These are phyloP conservation scores for Coemansia sp. DNA, from an alignment of 192 early-diverging fungal genomes.

Conservation along the genomic window DNA sequence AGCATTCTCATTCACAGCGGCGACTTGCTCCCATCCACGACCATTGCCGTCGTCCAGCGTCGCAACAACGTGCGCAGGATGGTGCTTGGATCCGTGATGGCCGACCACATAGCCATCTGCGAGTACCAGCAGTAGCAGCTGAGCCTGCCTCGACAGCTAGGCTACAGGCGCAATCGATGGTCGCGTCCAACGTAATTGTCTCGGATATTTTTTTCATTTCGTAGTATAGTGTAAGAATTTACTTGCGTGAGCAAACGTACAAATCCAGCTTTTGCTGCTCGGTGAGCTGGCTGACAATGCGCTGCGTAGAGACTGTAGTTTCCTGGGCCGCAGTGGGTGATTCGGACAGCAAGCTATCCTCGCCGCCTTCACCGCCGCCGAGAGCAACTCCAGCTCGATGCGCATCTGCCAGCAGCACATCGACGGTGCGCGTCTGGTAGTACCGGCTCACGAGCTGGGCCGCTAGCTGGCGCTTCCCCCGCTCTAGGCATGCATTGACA, in stretches of 20 bases:
- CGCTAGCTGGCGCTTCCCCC: conserved; percentile 34
- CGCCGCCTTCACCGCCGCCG: background rate
- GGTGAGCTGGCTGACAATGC: conserved; percentile 7
- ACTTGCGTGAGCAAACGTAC: conserved; percentile 28
- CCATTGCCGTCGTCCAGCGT: conserved; percentile 34
- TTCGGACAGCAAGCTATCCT: background rate
- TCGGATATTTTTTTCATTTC: background rate
- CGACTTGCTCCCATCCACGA: conserved; percentile 37
- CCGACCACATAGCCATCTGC: conserved; percentile 47
- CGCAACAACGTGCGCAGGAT: conserved; percentile 22
- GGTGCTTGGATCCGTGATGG: conserved; percentile 47
- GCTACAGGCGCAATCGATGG: too few relatives aligned
- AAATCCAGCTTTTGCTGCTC: conserved; percentile 36
- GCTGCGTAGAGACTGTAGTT: conserved; percentile 12
- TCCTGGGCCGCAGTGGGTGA: conserved; percentile 19
- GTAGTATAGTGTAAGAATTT: background rate
- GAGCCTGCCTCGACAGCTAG: background rate
- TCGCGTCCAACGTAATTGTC: background rate
- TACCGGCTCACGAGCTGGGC: conserved; percentile 36
- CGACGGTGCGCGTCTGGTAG: conserved; percentile 30
- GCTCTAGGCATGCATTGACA: conserved; percentile 32
- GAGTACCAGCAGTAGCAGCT: background rate
- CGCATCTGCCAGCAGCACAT: conserved; percentile 28
- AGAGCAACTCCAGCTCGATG: conserved; percentile 16
- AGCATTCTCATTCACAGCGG: conserved; percentile 33